phyloP scores from a whole-genome alignment of 2,329 filamentous ascomycete species.

The Ophiostoma tasmaniense region DNA sequence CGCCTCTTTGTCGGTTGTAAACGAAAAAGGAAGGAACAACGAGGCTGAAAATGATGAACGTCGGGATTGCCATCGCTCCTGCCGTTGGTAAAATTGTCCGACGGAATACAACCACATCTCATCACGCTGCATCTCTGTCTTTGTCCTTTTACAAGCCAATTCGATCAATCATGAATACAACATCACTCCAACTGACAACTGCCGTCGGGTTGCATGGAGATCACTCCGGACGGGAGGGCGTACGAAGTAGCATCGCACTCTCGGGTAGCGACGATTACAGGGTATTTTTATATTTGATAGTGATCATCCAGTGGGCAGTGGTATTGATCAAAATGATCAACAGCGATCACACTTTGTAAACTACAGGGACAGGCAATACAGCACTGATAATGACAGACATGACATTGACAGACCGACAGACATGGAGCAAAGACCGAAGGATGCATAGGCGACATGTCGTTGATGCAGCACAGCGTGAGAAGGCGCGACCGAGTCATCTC shows the following conservation, averaged over 20 bases:
- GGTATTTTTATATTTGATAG: neutral
- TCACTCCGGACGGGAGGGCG: neutral
- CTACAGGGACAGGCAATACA: neutral
- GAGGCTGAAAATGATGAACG: neutral
- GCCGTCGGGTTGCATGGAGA: neutral
- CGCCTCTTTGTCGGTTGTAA: neutral
- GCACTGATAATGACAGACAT: too few relatives aligned
- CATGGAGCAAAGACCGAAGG: neutral
- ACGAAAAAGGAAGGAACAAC: neutral
- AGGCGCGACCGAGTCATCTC: neutral
- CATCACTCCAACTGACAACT: neutral
- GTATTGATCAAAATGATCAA: neutral
- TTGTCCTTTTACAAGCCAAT: neutral
- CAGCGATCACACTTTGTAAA: too few relatives aligned
- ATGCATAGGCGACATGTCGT: neutral
- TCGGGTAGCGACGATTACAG: neutral
- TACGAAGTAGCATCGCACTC: conserved; percentile 1
- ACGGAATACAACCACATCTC: neutral
- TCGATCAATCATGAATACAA: neutral
- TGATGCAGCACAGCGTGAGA: neutral
- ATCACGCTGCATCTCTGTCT: neutral
- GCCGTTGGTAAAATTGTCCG: neutral
- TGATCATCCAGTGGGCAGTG: neutral
- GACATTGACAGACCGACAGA: neutral
- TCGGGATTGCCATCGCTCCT: neutral